These are phyloP conservation scores for Omphalea diandra DNA, from an alignment of 441 rosid species.

Conservation along the genomic window DNA sequence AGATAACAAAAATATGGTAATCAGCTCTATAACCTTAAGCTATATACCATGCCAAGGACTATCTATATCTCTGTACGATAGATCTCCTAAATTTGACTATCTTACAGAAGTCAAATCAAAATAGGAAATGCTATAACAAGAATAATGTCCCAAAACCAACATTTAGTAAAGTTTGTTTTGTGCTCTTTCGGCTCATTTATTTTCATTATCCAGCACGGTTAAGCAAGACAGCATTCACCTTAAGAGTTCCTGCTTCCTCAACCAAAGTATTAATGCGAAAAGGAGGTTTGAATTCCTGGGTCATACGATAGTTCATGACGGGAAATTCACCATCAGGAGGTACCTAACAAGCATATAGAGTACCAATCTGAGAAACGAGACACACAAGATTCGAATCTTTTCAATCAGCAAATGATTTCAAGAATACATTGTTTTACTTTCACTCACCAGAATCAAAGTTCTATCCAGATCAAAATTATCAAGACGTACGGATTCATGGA, in stretches of 20 bases:
- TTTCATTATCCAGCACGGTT: constrained; percentile 3
- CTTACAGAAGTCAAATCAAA: background rate
- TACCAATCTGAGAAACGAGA: constrained; percentile 14
- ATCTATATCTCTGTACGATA: no score
- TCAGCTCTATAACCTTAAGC: background rate
- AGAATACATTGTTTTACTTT: constrained; percentile 10
- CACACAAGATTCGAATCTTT: constrained; percentile 8
- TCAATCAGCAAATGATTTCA: constrained; percentile 17
- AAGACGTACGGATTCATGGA: constrained; percentile 97
- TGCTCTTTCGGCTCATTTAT: background rate
- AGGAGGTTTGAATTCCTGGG: constrained; percentile 99
- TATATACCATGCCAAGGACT: background rate
- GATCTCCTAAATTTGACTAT: background rate
- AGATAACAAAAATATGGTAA: background rate
- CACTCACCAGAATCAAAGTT: constrained; percentile 87
- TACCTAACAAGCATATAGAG: constrained; percentile 48
- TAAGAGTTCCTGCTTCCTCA: constrained; percentile 93
- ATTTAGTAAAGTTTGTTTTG: background rate
- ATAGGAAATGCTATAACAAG: background rate
- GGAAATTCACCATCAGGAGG: constrained; percentile 99
- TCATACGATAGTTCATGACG: constrained; percentile 99
- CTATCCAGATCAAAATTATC: constrained; percentile 90
- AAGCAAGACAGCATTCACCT: constrained; percentile 40
- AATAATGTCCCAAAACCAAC: background rate
- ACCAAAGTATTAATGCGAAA: constrained; percentile 88